A percentile compares a stretch with the other conserved stretches of the same genome.
Evolutionary conservation across 768 basidiomycete genomes (phyloP).

Genomic region (Boletus rex-veris): DNA sequence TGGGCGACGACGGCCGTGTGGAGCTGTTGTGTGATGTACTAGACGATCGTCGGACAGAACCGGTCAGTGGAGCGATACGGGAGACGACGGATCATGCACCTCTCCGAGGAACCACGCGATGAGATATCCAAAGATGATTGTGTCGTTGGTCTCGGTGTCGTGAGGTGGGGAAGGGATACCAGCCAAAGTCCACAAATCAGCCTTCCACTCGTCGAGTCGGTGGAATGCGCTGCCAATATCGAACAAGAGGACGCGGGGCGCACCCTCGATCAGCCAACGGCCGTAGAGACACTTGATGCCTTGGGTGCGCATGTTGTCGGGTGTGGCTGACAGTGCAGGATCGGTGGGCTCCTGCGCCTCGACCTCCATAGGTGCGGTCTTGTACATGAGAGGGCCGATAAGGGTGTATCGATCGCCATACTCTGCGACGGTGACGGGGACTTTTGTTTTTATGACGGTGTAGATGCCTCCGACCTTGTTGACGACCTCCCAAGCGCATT

Average conservation of each 20-base stretch:
- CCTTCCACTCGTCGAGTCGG: constrained; percentile 97
- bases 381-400: constrained; percentile 97
- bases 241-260: constrained; percentile 91
- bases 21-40: constrained; percentile 82
- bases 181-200: constrained; percentile 96
- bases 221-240: constrained; percentile 88
- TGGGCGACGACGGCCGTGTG: constrained; percentile 90
- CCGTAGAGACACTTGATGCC: constrained; percentile 96
- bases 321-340: constrained; percentile 66
- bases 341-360: constrained; percentile 89
- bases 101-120: constrained; percentile 99
- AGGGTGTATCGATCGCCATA: constrained; percentile 94
- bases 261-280: constrained; percentile 97
- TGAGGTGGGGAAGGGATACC: constrained; percentile 96
- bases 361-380: constrained; percentile 98
- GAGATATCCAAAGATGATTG: constrained; percentile 95
- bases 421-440: constrained; percentile 95
- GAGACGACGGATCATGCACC: constrained; percentile 44
- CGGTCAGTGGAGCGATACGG: constrained; percentile 8
- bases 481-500: constrained; percentile 97
- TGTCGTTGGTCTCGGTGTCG: constrained; percentile 98
- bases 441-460: constrained; percentile 99
- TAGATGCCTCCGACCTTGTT: constrained; percentile 99
- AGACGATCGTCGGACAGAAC: constrained; percentile 6
- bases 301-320: constrained; percentile 80